A percentile compares a stretch with the other conserved stretches of the same genome.
These are phyloP conservation scores for Colletotrichum echinochloae DNA, from an alignment of 2,329 filamentous ascomycete genomes.

Conservation along the genomic window DNA sequence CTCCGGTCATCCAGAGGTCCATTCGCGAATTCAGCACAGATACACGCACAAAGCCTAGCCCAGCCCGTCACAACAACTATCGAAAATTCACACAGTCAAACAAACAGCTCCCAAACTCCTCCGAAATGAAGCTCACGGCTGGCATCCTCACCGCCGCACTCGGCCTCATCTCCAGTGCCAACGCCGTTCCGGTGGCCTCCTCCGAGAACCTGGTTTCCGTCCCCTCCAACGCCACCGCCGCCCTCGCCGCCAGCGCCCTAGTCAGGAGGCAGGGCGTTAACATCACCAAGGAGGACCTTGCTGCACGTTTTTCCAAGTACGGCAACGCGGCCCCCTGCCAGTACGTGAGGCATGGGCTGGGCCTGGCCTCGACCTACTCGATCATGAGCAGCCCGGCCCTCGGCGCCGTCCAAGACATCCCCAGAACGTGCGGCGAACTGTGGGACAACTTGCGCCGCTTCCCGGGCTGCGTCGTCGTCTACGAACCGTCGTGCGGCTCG, in stretches of 20 bases:
- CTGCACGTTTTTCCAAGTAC: neutral
- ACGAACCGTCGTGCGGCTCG: neutral
- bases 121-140: neutral
- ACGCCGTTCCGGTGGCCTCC: neutral
- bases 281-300: accelerated
- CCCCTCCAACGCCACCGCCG: neutral
- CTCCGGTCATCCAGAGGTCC: neutral
- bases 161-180: neutral
- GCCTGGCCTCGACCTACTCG: neutral
- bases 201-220: neutral
- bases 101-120: neutral
- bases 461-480: neutral
- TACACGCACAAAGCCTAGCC: neutral
- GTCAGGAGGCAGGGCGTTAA: neutral
- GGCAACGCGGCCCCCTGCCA: neutral
- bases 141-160: neutral
- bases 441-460: neutral
- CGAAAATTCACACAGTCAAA: neutral
- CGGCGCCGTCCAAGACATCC: neutral
- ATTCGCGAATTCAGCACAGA: neutral
- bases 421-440: neutral
- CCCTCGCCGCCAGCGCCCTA: neutral
- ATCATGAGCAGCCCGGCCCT: neutral
- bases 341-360: accelerated
- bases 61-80: neutral